Evolutionary conservation across 495 filamentous ascomycete genomes (phyloP).

Genomic region (Podospora bellae-mahoneyi): DNA sequence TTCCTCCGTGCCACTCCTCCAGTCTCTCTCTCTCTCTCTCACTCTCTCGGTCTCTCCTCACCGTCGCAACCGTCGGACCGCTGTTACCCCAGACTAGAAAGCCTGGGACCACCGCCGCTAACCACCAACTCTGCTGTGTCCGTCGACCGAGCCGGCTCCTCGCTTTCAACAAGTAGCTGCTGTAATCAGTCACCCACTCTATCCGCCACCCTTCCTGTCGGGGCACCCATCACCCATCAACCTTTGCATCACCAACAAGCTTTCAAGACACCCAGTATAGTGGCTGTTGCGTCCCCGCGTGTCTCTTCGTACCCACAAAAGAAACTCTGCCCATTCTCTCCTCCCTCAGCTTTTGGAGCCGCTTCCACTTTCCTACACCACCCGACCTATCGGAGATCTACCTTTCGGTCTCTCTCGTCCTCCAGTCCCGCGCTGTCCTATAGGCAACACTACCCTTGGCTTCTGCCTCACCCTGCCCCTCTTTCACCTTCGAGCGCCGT

Average conservation of each 20-base stretch:
- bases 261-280: not conserved
- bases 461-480: constrained; percentile 8
- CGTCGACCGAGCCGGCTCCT: not conserved
- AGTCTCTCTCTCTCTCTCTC: not conserved
- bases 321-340: constrained; percentile 11
- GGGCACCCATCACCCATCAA: constrained; percentile 6
- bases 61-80: constrained; percentile 16
- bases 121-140: constrained; percentile 8
- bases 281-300: no score
- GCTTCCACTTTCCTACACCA: constrained; percentile 16
- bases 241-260: not conserved
- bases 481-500: constrained; percentile 4
- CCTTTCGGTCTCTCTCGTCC: constrained; percentile 21
- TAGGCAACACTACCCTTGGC: constrained; percentile 20
- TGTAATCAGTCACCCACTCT: not conserved
- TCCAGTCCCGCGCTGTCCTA: constrained; percentile 9
- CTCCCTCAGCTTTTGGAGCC: not conserved
- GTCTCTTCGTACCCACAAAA: constrained; percentile 9
- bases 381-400: constrained; percentile 36
- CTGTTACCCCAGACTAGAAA: constrained; percentile 17
- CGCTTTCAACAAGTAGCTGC: constrained; percentile 19
- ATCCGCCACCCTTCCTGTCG: not conserved
- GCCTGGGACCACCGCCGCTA: constrained; percentile 14
- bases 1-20: not conserved
- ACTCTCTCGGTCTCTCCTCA: not conserved